These are phyloP conservation scores for Ascodesmis nigricans DNA, from an alignment of 495 filamentous ascomycete genomes.

Conservation along the genomic window DNA sequence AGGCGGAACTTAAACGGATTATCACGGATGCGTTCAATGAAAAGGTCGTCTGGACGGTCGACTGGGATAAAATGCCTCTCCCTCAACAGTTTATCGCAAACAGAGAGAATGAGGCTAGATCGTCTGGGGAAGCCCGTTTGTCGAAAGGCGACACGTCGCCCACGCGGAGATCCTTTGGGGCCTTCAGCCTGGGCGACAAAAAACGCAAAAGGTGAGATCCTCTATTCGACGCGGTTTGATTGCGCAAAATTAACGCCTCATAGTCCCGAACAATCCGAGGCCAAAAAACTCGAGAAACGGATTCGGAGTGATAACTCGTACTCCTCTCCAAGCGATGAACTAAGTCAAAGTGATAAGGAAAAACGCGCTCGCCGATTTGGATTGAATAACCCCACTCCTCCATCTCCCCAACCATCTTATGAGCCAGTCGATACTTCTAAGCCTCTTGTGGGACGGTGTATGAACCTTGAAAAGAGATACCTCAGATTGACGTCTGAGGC, in stretches of 20 bases:
- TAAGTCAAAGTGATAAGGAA: constrained; percentile 81
- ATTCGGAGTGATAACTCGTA: constrained; percentile 22
- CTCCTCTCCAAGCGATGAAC: constrained; percentile 32
- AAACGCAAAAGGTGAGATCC: constrained; percentile 21
- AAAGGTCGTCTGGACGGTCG: constrained; percentile 40
- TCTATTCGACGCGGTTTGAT: no score
- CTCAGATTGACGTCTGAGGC: constrained; percentile 81
- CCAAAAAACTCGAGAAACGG: constrained; percentile 20
- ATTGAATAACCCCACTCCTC: constrained; percentile 31
- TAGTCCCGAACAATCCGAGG: constrained; percentile 16
- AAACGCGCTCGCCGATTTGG: constrained; percentile 78
- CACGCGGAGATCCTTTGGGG: not conserved
- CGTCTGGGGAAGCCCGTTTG: no score
- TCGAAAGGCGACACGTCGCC: not conserved
- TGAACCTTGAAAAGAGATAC: constrained; percentile 79
- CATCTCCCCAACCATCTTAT: constrained; percentile 39
- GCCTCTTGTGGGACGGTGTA: constrained; percentile 66
- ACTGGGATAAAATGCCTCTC: constrained; percentile 70
- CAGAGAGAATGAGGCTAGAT: no score
- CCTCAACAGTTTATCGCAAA: constrained; percentile 67
- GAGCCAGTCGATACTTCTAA: constrained; percentile 31
- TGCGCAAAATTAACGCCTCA: no score
- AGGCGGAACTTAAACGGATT: constrained; percentile 60
- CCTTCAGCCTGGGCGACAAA: constrained; percentile 11
- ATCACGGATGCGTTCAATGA: constrained; percentile 59